Percentiles rank a stretch among this genome's conserved stretches.
Evolutionary conservation across 257 asterid genomes (phyloP).

Genomic region (Solanum paucissectum): DNA sequence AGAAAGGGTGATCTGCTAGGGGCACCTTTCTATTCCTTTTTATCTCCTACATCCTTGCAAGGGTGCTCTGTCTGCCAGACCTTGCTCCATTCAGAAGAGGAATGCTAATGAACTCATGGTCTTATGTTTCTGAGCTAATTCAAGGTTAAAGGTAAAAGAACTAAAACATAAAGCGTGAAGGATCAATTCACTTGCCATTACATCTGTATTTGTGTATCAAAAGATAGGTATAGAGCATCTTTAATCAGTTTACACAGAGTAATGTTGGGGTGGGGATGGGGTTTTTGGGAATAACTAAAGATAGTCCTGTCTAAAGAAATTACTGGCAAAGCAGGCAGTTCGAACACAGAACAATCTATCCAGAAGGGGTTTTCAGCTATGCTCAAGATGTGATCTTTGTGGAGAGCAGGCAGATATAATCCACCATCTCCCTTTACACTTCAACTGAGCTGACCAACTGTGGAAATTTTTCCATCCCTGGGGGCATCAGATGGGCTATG

Average conservation of each 20-base stretch:
- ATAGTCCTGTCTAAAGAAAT: neutral
- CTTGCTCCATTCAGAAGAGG: neutral
- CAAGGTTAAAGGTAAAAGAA: neutral
- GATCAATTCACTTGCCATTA: neutral
- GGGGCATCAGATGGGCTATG: neutral
- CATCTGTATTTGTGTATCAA: neutral
- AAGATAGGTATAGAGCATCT: neutral
- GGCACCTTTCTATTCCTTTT: neutral
- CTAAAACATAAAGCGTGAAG: neutral
- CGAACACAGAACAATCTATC: neutral
- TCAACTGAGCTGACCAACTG: neutral
- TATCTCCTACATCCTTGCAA: neutral
- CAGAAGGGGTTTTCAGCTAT: neutral
- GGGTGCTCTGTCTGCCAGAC: neutral
- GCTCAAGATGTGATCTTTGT: neutral
- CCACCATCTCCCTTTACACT: neutral
- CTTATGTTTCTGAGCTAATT: neutral
- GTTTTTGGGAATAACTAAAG: neutral
- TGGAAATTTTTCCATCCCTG: neutral
- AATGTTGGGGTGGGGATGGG: neutral
- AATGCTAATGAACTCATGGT: neutral
- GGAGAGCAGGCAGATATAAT: neutral
- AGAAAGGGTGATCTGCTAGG: neutral
- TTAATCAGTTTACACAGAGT: neutral
- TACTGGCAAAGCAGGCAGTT: neutral